Conservation (phyloP, 2,329 filamentous ascomycete species). For the Colletotrichum camelliae region DNA sequence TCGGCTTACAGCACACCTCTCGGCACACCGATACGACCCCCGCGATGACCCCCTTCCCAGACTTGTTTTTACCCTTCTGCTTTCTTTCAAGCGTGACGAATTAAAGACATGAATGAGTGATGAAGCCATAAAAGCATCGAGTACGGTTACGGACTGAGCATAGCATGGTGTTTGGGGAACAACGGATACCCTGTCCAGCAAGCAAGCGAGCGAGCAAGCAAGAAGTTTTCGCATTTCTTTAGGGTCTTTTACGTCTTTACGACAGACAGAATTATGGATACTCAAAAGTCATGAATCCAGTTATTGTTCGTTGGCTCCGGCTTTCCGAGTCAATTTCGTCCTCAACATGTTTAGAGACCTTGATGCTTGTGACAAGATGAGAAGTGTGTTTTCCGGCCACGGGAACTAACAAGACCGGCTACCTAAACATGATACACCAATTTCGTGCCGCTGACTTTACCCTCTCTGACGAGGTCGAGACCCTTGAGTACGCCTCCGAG, state of each 20-base stretch:
- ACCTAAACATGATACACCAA: background rate
- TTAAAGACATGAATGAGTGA: conserved; percentile 20
- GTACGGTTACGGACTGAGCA: conserved; percentile 20
- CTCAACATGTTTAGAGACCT: background rate
- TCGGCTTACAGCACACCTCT: conserved; percentile 17
- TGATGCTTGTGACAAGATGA: background rate
- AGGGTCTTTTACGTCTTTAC: conserved; percentile 1
- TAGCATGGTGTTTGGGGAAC: conserved; percentile 19
- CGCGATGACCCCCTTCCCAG: conserved; percentile 9
- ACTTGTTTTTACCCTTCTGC: conserved; percentile 10
- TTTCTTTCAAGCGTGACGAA: conserved; percentile 18
- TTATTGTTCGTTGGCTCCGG: background rate
- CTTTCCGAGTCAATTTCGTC: background rate
- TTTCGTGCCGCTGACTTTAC: conserved; percentile 24
- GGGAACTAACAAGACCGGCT: background rate
- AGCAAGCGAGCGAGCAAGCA: background rate
- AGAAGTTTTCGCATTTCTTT: conserved; percentile 13
- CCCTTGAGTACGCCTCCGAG: conserved; percentile 35
- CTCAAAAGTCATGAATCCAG: conserved; percentile 5
- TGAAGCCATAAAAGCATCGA: conserved; percentile 18
- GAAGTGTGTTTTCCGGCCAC: background rate
- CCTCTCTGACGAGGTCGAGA: background rate
- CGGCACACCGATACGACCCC: conserved; percentile 15
- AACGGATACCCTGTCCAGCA: conserved; percentile 16
- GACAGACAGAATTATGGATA: conserved; percentile 4